A percentile compares a stretch with the other conserved stretches of the same genome.
Conservation (phyloP, 345 rosid genomes). For the Corchorus capsularis region DNA sequence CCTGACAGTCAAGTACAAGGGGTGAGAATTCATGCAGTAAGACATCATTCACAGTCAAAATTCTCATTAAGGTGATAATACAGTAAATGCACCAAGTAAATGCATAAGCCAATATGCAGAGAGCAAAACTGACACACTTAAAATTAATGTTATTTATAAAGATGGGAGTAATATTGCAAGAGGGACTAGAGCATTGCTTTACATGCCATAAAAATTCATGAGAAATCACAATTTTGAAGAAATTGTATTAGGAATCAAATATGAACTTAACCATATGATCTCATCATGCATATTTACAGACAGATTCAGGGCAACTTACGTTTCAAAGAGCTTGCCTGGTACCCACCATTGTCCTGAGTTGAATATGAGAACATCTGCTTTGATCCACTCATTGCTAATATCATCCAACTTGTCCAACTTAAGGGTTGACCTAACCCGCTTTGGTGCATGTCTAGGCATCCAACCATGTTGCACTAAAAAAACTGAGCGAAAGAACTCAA, state of each 20-base stretch:
- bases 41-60: not conserved
- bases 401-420: constrained; percentile 75
- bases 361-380: constrained; percentile 80
- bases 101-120: not conserved
- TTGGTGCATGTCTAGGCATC: constrained; percentile 68
- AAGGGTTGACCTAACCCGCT: constrained; percentile 72
- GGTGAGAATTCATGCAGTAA: not conserved
- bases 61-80: not conserved
- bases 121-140: not conserved
- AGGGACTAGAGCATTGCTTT: not conserved
- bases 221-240: not conserved
- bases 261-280: not conserved
- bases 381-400: constrained; percentile 67
- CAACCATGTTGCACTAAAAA: constrained; percentile 85
- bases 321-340: constrained; percentile 88
- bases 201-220: constrained; percentile 13
- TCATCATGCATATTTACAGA: constrained; percentile 15
- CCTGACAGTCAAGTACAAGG: not conserved
- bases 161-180: not conserved
- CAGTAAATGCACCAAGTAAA: not conserved
- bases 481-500: constrained; percentile 89
- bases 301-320: constrained; percentile 50
- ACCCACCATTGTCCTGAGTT: constrained; percentile 98
- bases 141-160: not conserved
- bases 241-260: not conserved